phyloP scores from a whole-genome alignment of 2,329 filamentous ascomycete genomes.

The Dactylonectria estremocensis region DNA sequence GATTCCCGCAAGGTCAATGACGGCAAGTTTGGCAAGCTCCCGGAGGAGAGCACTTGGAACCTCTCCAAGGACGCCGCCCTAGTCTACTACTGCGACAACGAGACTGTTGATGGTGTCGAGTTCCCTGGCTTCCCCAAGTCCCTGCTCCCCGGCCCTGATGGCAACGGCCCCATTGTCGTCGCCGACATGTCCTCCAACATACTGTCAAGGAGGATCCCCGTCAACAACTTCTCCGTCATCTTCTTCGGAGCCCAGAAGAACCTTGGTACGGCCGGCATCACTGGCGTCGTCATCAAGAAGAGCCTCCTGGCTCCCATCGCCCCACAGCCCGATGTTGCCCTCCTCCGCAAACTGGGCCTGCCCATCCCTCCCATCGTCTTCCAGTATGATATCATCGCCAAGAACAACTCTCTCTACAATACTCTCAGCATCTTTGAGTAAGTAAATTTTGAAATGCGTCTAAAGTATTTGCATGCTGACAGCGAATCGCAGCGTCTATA shows the following conservation, averaged over 20 bases:
- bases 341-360: conserved; percentile 83
- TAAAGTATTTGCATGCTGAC: conserved; percentile 18
- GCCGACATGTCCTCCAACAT: conserved; percentile 98
- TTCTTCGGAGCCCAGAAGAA: conserved; percentile 98
- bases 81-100: conserved; percentile 94
- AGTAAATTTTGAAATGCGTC: conserved; percentile 44
- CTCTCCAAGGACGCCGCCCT: conserved; percentile 78
- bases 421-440: conserved; percentile 93
- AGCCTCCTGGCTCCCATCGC: conserved; percentile 79
- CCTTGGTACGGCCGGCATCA: conserved; percentile 87
- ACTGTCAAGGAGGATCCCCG: conserved; percentile 82
- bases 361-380: conserved; percentile 85
- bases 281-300: conserved; percentile 89
- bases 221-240: conserved; percentile 85
- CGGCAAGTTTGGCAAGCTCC: conserved; percentile 90
- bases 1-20: conserved; percentile 77
- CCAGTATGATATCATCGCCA: conserved; percentile 86
- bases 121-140: conserved; percentile 81
- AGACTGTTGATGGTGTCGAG: conserved; percentile 95
- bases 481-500: conserved; percentile 75
- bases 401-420: conserved; percentile 97
- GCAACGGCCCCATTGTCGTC: conserved; percentile 82
- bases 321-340: conserved; percentile 75
- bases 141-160: conserved; percentile 71
- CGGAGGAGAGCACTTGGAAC: conserved; percentile 82